Evolutionary conservation across 805 yeast genomes (phyloP).

Genomic region (Cyberlindnera suaveolens): DNA sequence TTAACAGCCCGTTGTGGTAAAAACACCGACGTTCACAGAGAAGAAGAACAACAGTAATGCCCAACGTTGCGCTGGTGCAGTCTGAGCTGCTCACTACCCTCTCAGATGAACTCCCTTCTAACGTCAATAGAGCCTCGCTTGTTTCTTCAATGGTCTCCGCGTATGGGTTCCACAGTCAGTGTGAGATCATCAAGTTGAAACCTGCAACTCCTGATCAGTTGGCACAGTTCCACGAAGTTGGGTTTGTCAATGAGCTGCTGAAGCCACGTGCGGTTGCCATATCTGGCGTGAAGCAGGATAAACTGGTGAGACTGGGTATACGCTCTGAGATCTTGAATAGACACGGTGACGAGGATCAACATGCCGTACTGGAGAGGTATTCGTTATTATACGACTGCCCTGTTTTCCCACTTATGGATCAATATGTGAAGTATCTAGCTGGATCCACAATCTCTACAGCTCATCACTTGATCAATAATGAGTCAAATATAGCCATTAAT

Average conservation of each 20-base stretch:
- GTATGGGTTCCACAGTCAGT: conserved; percentile 28
- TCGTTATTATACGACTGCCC: conserved; percentile 64
- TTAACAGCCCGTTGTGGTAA: no score
- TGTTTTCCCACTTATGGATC: conserved; percentile 44
- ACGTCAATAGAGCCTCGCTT: conserved; percentile 42
- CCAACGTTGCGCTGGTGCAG: conserved; percentile 2
- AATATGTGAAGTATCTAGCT: conserved; percentile 43
- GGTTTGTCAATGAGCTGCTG: conserved; percentile 37
- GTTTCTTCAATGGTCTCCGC: conserved; percentile 37
- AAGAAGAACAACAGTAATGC: no score
- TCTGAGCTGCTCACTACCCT: conserved; percentile 5
- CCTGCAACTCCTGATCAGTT: conserved; percentile 34
- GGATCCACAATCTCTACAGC: conserved; percentile 56
- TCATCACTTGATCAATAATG: conserved; percentile 1
- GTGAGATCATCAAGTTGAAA: conserved; percentile 23
- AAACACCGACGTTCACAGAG: no score
- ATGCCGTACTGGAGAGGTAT: conserved; percentile 24
- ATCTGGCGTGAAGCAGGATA: conserved; percentile 6
- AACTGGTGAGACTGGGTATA: neutral
- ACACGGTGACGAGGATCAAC: conserved; percentile 1
- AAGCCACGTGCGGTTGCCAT: conserved; percentile 11
- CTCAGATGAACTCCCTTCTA: conserved; percentile 46
- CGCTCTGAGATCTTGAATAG: no score
- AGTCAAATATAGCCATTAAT: conserved; percentile 39
- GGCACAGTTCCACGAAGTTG: conserved; percentile 41